Evolutionary conservation across 495 filamentous ascomycete genomes (phyloP), one percentile per base, ranked within the genome.

Genomic region (Jackrogersella minutella): DNA sequence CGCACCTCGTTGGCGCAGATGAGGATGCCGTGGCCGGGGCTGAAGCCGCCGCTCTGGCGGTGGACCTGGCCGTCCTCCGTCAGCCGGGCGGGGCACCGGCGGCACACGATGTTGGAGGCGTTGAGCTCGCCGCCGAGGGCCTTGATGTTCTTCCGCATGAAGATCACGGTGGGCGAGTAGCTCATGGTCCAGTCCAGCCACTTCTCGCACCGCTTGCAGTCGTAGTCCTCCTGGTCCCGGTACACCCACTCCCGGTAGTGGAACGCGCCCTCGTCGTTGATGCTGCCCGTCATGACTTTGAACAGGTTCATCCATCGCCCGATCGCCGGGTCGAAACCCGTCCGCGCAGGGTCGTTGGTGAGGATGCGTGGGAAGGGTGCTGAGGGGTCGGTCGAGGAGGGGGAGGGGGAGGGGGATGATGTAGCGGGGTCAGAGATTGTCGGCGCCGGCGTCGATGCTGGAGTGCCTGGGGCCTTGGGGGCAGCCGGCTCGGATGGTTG

Each of bases 1-100:
- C 86, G 79, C 75, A 97, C 81, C 75, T 91, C 86, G 73, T 99
- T 98, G 26, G 96, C 91, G 74, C 96, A 98, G 2, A 99, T 76
- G 72, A 93, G 64, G 49, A 99, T 97, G 3, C 95, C 95, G 68
- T 91, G 89, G 28, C 90, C 81, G 0, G 91, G 87, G 72, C 88
- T 86, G 66, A 97, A 97, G 0, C 95, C 96, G 11, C 94, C 95
- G 10, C 80, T 82, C 64, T 76, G 67, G n/a, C 79, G 69, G 14
- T 77, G 70, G n/a, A 83, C 80, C 13, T 66, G 14, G 24, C 79
- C 77, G 60, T 77, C 76, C 54, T 79, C 78, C 5, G 75, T 77
- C 16, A 85, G 68, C 16, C 80, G 73, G 22, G 79, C 76, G 3
- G 82, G 85, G 68, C 95, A 98, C 39, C 91, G 84, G 37, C 86